Percentiles rank a stretch among this genome's conserved stretches.
These are phyloP conservation scores for Solanum hybrid DNA, from an alignment of 305 asterid species.

Conservation along the genomic window DNA sequence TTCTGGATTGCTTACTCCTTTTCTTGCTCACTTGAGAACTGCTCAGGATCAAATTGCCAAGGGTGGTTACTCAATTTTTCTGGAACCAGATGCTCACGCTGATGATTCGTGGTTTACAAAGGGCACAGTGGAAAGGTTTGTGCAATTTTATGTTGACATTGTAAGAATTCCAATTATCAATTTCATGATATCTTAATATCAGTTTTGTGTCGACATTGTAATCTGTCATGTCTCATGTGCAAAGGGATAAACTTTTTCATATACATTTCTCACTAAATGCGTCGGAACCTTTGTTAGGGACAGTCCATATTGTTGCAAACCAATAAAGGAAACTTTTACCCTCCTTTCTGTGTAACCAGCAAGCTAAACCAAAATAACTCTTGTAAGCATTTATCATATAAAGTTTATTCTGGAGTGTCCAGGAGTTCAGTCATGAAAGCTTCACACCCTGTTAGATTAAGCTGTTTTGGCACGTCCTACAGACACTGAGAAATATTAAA, in stretches of 20 bases:
- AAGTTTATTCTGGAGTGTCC: neutral
- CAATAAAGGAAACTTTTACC: neutral
- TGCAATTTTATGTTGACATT: neutral
- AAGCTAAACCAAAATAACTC: neutral
- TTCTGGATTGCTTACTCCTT: slow-evolving; percentile 79
- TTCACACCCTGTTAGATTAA: neutral
- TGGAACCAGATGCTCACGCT: slow-evolving; percentile 42
- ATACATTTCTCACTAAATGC: neutral
- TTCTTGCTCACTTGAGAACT: slow-evolving; percentile 71
- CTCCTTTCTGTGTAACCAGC: neutral
- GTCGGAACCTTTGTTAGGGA: neutral
- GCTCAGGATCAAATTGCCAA: slow-evolving; percentile 75
- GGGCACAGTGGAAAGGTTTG: slow-evolving; percentile 81
- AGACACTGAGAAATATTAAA: neutral
- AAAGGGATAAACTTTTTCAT: neutral
- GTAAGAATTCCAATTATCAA: neutral
- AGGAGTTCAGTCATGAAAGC: neutral
- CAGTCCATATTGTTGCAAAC: neutral
- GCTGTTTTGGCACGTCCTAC: neutral
- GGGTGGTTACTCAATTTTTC: slow-evolving; percentile 81
- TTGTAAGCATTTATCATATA: neutral
- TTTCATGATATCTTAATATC: neutral
- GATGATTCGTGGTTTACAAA: slow-evolving; percentile 82
- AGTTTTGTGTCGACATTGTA: neutral
- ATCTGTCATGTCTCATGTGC: neutral